Evolutionary conservation across 495 filamentous ascomycete genomes (phyloP).

Genomic region (Neurospora sp.): DNA sequence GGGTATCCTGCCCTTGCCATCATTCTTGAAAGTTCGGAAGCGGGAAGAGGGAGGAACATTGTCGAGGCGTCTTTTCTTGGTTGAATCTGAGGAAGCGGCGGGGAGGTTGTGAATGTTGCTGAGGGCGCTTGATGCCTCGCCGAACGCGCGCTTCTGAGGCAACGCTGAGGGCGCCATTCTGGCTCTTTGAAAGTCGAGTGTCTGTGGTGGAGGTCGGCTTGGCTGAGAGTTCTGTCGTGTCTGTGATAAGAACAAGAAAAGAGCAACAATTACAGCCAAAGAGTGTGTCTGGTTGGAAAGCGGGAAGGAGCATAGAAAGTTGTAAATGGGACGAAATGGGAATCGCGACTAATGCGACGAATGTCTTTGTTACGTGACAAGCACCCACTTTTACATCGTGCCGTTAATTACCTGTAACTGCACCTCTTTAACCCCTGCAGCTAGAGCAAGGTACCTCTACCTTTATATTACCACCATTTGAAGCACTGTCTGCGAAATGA

Average conservation of each 20-base stretch:
- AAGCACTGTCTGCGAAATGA: neutral
- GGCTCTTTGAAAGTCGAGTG: neutral
- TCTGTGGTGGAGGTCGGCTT: neutral
- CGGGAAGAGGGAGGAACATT: slow-evolving; percentile 33
- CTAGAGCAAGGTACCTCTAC: neutral
- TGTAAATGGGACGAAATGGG: neutral
- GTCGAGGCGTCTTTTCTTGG: slow-evolving; percentile 76
- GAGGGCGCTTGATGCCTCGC: slow-evolving; percentile 38
- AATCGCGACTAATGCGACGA: neutral
- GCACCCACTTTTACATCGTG: neutral
- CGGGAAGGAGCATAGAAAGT: neutral
- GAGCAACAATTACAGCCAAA: neutral
- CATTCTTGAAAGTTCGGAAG: slow-evolving; percentile 50
- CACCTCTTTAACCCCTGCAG: neutral
- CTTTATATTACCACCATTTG: neutral
- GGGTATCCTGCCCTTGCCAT: slow-evolving; percentile 48
- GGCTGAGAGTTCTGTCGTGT: neutral
- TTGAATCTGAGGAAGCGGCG: slow-evolving; percentile 12
- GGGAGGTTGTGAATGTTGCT: slow-evolving; percentile 34
- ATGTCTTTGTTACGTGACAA: neutral
- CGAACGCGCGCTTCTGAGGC: slow-evolving; percentile 45
- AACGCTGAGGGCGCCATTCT: slow-evolving; percentile 32
- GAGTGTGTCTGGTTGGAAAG: neutral
- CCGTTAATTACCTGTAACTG: neutral
- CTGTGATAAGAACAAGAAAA: neutral